Conservation (phyloP, 2,329 filamentous ascomycete species). For the Penicillium digitatum region DNA sequence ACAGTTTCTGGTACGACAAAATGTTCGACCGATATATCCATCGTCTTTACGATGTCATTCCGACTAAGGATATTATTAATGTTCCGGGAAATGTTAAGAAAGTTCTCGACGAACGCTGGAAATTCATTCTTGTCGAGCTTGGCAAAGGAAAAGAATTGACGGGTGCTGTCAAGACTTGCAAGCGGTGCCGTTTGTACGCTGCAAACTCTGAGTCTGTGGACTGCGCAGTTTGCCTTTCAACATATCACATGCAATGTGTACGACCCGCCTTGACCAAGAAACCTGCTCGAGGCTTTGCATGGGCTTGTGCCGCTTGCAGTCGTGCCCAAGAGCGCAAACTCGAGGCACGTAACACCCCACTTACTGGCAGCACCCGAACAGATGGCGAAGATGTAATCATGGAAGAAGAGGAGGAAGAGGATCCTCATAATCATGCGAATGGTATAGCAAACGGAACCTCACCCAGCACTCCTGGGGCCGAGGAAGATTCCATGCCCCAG, state of each 20-base stretch:
- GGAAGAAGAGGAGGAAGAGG: slow-evolving; percentile 67
- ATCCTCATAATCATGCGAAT: slow-evolving; percentile 51
- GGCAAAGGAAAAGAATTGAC: slow-evolving; percentile 92
- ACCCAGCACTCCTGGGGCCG: slow-evolving; percentile 59
- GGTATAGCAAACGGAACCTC: slow-evolving; percentile 54
- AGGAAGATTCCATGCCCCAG: slow-evolving; percentile 53
- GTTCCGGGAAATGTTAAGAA: slow-evolving; percentile 93
- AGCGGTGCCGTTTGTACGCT: slow-evolving; percentile 85
- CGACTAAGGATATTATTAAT: slow-evolving; percentile 88
- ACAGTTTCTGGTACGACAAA: slow-evolving; percentile 96
- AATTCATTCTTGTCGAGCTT: slow-evolving; percentile 89
- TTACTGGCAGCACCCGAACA: slow-evolving; percentile 53
- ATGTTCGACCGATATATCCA: slow-evolving; percentile 98
- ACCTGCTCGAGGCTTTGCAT: slow-evolving; percentile 93
- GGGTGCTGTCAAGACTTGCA: slow-evolving; percentile 92
- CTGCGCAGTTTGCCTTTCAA: slow-evolving; percentile 89
- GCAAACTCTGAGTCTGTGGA: slow-evolving; percentile 96
- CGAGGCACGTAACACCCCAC: slow-evolving; percentile 82
- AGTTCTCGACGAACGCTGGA: slow-evolving; percentile 93
- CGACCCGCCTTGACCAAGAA: slow-evolving; percentile 89
- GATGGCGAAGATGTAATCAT: slow-evolving; percentile 62
- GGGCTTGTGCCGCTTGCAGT: slow-evolving; percentile 95
- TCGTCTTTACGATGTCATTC: slow-evolving; percentile 95
- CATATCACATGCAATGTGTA: slow-evolving; percentile 98
- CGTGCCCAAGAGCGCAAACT: slow-evolving; percentile 90